A percentile compares a stretch with the other conserved stretches of the same genome.
Conservation (phyloP, 164 flowering plant species). For the Macadamia integrifolia region DNA sequence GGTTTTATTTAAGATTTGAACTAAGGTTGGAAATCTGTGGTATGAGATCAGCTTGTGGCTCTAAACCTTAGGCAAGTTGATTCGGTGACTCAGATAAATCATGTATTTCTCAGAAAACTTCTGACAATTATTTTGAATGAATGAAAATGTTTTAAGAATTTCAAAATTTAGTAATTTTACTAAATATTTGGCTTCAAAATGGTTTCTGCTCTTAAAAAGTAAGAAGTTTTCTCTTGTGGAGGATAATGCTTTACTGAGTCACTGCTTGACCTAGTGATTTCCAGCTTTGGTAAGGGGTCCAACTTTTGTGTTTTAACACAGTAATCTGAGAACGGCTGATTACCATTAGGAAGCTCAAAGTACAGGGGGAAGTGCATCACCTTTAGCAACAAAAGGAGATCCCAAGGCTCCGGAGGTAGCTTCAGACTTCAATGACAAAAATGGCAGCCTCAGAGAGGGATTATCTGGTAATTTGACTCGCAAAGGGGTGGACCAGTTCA, state of each 20-base stretch:
- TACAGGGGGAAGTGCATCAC: constrained; percentile 30
- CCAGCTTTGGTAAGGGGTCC: not conserved
- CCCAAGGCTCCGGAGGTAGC: constrained; percentile 21
- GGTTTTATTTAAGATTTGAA: not conserved
- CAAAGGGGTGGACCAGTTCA: constrained; percentile 31
- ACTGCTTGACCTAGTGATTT: not conserved
- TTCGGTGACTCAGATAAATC: not conserved
- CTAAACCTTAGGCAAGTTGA: not conserved
- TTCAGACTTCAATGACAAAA: constrained; percentile 24
- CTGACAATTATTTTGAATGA: not conserved
- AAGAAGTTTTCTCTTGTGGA: too few species aligned
- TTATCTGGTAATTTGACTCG: constrained; percentile 41
- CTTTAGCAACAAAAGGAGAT: constrained; percentile 15
- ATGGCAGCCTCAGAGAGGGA: constrained; percentile 39
- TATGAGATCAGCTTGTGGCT: not conserved
- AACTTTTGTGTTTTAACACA: not conserved
- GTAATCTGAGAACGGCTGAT: constrained; percentile 12
- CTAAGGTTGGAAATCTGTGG: not conserved
- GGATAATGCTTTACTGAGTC: not conserved
- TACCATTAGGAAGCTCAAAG: constrained; percentile 45
- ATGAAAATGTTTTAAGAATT: not conserved
- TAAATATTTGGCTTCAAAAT: too few species aligned
- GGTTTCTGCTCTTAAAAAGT: too few species aligned
- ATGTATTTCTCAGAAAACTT: not conserved
- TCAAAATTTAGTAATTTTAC: too few species aligned